Base-by-base conservation (phyloP, 1,139 yeast species). In the Nakaseomyces nivariensis region DNA sequence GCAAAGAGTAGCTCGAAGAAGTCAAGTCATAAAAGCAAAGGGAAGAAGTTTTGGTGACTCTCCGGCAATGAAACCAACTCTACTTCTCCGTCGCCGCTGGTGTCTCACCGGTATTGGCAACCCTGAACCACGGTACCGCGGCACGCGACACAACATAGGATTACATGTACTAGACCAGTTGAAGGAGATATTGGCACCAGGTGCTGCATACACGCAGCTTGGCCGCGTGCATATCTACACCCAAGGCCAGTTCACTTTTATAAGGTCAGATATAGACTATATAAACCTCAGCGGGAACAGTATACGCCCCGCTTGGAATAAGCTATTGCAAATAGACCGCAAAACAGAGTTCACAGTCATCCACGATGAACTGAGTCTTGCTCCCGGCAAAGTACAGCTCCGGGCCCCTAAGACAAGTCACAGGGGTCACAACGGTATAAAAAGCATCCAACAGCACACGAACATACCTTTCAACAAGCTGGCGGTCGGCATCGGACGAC, bases 361-460 rank as follows among this genome's bases (percentile, higher is more conserved):
- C 1, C 94, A 86, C 62, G 96, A 88, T 62, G 96, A 88, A 56
- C 66, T 87, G 37, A 83, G 81, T 53, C 63, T 81, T 10, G 76
- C 76, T 0, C 56, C 82, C 4, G 96, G 96, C 0, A 75, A 77
- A 49, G 69, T 79, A 26, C 84, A 82, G 58, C 63, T 83, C 8
- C 70, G 86, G 49, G 71, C 67, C 36, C 79, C 76, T 24, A 76
- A 75, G 1, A 71, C 83, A 6, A 77, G 86, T 51, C 74, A 80
- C 9, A 68, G 88, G 51, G 96, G 96, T 0, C 96, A 88, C 59
- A 87, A 86, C 61, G 96, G 96, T 0, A 70, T 88, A 43, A 73
- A 76, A 55, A 77, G 42, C 31, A 38, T 38, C 29, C 31, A 9
- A 17, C 50, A 54, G 26, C 68, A 33, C 13, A n/a, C 67, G 51